Evolutionary conservation across 1,139 yeast species (phyloP), one percentile per base, ranked within the genome.

Genomic region (Scheffersomyces insectosa): DNA sequence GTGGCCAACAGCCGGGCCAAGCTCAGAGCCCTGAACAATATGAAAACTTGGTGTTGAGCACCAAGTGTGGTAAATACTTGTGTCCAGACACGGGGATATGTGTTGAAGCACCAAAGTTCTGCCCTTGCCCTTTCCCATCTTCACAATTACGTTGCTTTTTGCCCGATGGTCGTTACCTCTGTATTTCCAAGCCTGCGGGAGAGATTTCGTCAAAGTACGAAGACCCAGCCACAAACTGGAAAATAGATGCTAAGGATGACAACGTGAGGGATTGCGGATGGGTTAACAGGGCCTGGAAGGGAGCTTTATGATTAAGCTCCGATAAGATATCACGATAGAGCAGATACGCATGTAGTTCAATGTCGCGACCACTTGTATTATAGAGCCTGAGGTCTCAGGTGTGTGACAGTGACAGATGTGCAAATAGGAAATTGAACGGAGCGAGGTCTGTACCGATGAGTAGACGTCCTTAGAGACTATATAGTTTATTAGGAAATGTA

Each of bases 41-140:
- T 41, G 78, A 73, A 46, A 53, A 59, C 12, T 54, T 56, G 15
- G 53, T 62, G 37, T 60, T 70, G 38, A 64, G 62, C 40, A 63
- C 72, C 6, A 64, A 69, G n/a, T 90, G 97, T 59, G 65, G 68
- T n/a, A 71, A 72, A 11, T 93, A 84, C 60, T 65, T 91, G 37
- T 93, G 99, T 60, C 86, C 88, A 2, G 96, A 85, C 53, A 89
- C 97, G 0, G 72, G 82, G 38, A 71, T 75, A 8, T 93, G 99
- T 66, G 99, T 88, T 0, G 74, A 76, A 6, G 60, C 66, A 2
- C 82, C 90, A 1, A 59, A 75, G 20, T 84, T 84, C 43, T 93
- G 99, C 62, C 97, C 98, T 1, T 93, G 99, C 62, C 90, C 89
- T 8, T 91, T 80, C 59, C 93, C 96, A 1, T 80, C 82, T 42